phyloP scores from a whole-genome alignment of 805 yeast species.

The Kazachstania psychrophila region DNA sequence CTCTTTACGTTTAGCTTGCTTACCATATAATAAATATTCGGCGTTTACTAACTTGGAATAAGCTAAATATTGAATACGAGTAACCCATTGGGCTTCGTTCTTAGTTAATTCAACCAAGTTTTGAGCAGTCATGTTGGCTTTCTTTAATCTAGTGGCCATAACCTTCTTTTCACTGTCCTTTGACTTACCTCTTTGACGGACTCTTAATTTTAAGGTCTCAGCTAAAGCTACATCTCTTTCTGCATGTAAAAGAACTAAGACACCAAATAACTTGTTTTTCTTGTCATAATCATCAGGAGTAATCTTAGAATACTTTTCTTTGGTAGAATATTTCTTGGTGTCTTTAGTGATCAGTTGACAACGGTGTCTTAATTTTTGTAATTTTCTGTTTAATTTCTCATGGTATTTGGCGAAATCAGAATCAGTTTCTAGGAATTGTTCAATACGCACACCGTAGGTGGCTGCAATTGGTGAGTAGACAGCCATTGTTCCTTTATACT shows the following conservation, averaged over 20 bases:
- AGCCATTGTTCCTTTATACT: conserved; percentile 9
- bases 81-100: conserved; percentile 32
- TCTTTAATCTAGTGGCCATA: conserved; percentile 57
- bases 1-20: conserved; percentile 18
- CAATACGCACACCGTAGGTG: conserved; percentile 45
- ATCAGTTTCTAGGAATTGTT: conserved; percentile 54
- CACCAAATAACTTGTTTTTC: conserved; percentile 44
- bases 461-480: conserved; percentile 29
- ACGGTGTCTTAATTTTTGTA: conserved; percentile 57
- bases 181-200: conserved; percentile 25
- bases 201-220: conserved; percentile 23
- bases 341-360: conserved; percentile 56
- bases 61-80: conserved; percentile 32
- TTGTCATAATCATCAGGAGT: conserved; percentile 39
- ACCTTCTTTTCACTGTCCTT: conserved; percentile 35
- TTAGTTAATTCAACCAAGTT: conserved; percentile 36
- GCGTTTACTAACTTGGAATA: conserved; percentile 47
- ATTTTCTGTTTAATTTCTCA: conserved; percentile 46
- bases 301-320: conserved; percentile 39
- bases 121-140: conserved; percentile 40
- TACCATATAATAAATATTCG: conserved; percentile 24
- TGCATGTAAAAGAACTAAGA: conserved; percentile 51
- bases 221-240: conserved; percentile 53
- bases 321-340: conserved; percentile 49
- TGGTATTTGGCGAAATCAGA: conserved; percentile 66